A percentile compares a stretch with the other conserved stretches of the same genome.
phyloP scores from a whole-genome alignment of 495 filamentous ascomycete species.

The Pseudoneurospora amorphoporcata region DNA sequence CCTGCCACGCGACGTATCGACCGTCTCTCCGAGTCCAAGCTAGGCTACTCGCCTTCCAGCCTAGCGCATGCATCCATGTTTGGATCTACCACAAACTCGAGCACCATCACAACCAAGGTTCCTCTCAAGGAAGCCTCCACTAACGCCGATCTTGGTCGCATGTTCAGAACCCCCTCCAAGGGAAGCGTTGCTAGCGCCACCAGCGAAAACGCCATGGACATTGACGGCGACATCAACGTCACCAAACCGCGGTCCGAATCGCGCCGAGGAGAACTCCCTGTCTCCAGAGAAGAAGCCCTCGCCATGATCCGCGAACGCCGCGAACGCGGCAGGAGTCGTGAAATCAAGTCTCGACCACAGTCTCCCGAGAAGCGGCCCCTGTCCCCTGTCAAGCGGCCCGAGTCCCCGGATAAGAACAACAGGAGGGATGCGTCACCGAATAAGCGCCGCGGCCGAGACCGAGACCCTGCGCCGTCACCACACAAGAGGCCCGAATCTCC shows the following conservation, averaged over 20 bases:
- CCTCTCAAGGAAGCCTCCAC: constrained; percentile 30
- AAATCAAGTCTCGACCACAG: constrained; percentile 18
- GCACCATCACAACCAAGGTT: constrained; percentile 36
- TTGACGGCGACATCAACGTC: constrained; percentile 27
- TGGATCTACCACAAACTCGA: constrained; percentile 28
- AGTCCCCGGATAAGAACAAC: no score
- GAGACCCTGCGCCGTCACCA: background rate
- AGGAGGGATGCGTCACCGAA: background rate
- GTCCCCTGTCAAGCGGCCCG: no score
- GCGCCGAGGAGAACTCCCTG: background rate
- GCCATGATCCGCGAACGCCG: constrained; percentile 44
- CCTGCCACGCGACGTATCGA: background rate
- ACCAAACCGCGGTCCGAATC: constrained; percentile 13
- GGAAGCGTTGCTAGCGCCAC: constrained; percentile 28
- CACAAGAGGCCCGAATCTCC: background rate
- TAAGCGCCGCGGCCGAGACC: background rate
- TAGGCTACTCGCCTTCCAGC: background rate
- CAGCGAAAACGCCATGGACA: constrained; percentile 31
- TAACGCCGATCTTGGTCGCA: constrained; percentile 17
- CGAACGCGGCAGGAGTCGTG: constrained; percentile 35
- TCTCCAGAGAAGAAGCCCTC: constrained; percentile 44
- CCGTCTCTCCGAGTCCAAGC: background rate
- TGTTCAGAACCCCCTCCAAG: constrained; percentile 27
- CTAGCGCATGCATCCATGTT: constrained; percentile 30
- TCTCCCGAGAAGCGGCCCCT: background rate